Percentiles rank a stretch among this genome's conserved stretches.
phyloP scores from a whole-genome alignment of 345 rosid genomes.

The Pistacia atlantica region DNA sequence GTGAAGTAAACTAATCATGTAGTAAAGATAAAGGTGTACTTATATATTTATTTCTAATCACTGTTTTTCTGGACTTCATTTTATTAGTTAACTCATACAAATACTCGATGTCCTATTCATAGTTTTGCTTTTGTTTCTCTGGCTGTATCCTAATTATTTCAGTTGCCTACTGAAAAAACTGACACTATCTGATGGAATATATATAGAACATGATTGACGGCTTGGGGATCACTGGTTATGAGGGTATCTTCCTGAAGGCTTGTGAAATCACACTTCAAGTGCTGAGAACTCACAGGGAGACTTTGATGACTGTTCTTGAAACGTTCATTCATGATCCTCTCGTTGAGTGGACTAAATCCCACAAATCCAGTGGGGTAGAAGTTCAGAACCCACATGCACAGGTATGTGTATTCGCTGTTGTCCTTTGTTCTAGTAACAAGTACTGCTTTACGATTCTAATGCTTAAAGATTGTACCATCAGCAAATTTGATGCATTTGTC shows the following conservation, averaged over 20 bases:
- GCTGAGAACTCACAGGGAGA: constrained; percentile 85
- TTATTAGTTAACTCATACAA: background rate
- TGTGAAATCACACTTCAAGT: constrained; percentile 92
- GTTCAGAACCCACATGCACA: constrained; percentile 98
- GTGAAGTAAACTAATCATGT: background rate
- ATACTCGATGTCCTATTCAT: background rate
- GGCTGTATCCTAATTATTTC: background rate
- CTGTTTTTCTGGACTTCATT: background rate
- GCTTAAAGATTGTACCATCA: background rate
- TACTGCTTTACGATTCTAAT: background rate
- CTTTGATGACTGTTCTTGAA: constrained; percentile 94
- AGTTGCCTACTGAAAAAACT: background rate
- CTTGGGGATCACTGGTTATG: constrained; percentile 95
- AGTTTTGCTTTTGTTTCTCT: no score
- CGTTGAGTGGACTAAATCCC: constrained; percentile 97
- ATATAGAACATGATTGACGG: constrained; percentile 97
- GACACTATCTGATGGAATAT: constrained; percentile 15
- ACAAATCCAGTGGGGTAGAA: constrained; percentile 96
- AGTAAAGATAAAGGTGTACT: background rate
- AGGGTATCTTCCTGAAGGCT: constrained; percentile 81
- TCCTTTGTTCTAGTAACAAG: background rate
- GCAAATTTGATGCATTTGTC: background rate
- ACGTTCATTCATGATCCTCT: constrained; percentile 99
- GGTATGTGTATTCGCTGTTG: constrained; percentile 43
- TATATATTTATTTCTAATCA: background rate